Percentiles rank a stretch among this genome's conserved stretches.
phyloP scores from a whole-genome alignment of 352 stramenopile genomes.

The Pythium rhizo-oryzae region DNA sequence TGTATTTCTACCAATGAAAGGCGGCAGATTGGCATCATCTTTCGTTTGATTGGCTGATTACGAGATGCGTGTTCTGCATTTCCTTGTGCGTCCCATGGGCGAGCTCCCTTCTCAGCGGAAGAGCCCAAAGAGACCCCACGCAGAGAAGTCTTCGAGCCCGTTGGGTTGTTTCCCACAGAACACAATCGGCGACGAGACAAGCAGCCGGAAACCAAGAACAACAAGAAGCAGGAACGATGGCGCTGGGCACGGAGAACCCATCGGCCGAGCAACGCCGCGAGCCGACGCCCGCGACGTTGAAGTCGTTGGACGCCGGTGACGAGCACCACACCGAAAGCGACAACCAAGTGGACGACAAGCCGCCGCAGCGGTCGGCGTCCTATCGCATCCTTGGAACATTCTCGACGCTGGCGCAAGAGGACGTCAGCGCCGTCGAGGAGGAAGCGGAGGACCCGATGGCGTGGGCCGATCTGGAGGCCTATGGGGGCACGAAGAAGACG shows the following conservation, averaged over 20 bases:
- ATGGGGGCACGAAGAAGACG: slow-evolving; percentile 51
- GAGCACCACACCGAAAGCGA: slow-evolving; percentile 8
- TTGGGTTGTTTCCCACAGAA: slow-evolving; percentile 2
- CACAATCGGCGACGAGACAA: slow-evolving; percentile 7
- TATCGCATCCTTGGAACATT: slow-evolving; percentile 41
- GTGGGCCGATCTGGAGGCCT: slow-evolving; percentile 49
- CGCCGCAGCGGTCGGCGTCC: slow-evolving; percentile 19
- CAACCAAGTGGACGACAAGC: slow-evolving; percentile 25
- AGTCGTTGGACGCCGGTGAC: not conserved
- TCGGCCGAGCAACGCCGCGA: slow-evolving; percentile 12
- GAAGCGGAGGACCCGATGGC: slow-evolving; percentile 43
- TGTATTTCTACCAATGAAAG: slow-evolving; percentile 19
- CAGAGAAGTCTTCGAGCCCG: not conserved
- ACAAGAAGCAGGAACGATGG: slow-evolving; percentile 13
- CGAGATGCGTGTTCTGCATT: slow-evolving; percentile 13
- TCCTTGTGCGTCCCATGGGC: not conserved
- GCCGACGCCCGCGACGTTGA: slow-evolving; percentile 16
- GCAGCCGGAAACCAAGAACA: not conserved
- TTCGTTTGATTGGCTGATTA: slow-evolving; percentile 17
- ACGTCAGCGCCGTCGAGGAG: slow-evolving; percentile 14
- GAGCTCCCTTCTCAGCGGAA: slow-evolving; percentile 11
- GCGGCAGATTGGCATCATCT: not conserved
- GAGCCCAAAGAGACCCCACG: not conserved
- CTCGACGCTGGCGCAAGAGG: slow-evolving; percentile 3
- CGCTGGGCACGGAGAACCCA: slow-evolving; percentile 23